phyloP scores from a whole-genome alignment of 2,329 filamentous ascomycete genomes.

The Lecanoromycetidae sp. region DNA sequence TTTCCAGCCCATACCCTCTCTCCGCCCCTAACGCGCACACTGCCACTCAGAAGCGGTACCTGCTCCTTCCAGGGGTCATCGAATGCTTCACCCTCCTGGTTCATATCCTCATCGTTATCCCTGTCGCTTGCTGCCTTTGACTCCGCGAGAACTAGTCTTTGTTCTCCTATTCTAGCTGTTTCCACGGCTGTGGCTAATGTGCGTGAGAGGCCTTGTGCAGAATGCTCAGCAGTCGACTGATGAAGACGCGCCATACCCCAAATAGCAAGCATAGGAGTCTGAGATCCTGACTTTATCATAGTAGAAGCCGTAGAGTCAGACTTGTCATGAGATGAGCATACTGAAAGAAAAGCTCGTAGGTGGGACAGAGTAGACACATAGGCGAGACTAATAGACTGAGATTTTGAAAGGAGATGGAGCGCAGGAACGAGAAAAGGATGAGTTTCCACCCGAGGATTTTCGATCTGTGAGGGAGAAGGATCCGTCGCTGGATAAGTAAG shows the following conservation, averaged over 20 bases:
- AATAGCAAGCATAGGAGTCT: conserved; percentile 27
- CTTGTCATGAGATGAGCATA: conserved; percentile 30
- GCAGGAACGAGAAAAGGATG: conserved; percentile 48
- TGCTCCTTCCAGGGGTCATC: conserved; percentile 33
- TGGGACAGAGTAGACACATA: conserved; percentile 68
- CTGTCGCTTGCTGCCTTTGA: conserved; percentile 18
- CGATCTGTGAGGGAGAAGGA: neutral
- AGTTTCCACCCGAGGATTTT: neutral
- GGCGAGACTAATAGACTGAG: conserved; percentile 54
- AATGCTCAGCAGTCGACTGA: conserved; percentile 33
- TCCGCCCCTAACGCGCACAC: conserved; percentile 32
- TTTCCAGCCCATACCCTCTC: conserved; percentile 46
- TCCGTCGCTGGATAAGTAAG: neutral
- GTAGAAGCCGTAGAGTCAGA: neutral
- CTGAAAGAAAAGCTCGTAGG: conserved; percentile 62
- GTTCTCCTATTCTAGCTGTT: conserved; percentile 22
- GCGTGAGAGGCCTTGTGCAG: conserved; percentile 36
- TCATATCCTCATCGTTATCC: conserved; percentile 22
- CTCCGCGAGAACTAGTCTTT: conserved; percentile 26
- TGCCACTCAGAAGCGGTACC: conserved; percentile 52
- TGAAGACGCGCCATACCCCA: conserved; percentile 33
- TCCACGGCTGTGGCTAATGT: conserved; percentile 32
- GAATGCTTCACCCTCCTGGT: conserved; percentile 9
- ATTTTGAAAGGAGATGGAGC: conserved; percentile 55
- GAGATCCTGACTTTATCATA: conserved; percentile 1